A percentile compares a stretch with the other conserved stretches of the same genome.
Conservation (phyloP, 2,329 filamentous ascomycete genomes). For the Lasiodiplodia citricola region DNA sequence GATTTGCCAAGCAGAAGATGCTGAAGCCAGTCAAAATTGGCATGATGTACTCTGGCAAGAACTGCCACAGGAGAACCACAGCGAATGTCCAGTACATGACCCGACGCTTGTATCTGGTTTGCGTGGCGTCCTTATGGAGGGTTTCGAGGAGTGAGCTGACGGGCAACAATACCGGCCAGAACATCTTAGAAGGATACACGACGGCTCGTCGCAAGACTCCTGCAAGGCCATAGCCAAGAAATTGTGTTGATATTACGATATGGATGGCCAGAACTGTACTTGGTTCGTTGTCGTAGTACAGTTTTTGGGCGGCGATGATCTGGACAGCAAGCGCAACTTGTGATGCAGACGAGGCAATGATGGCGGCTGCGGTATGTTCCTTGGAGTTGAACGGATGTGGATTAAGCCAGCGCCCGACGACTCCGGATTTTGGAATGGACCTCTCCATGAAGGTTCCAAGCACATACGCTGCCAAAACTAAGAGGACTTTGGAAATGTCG, state of each 20-base stretch:
- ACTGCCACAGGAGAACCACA: slow-evolving; percentile 25
- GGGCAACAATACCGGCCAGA: slow-evolving; percentile 28
- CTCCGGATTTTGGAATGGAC: slow-evolving; percentile 42
- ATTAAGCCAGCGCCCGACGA: slow-evolving; percentile 44
- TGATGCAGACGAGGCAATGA: slow-evolving; percentile 28
- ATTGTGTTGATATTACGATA: slow-evolving; percentile 28
- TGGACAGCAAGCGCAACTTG: slow-evolving; percentile 26
- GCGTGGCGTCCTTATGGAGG: neutral
- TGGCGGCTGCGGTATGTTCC: slow-evolving; percentile 38
- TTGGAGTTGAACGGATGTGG: slow-evolving; percentile 45
- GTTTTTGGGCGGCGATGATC: slow-evolving; percentile 26
- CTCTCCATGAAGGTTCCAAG: slow-evolving; percentile 47
- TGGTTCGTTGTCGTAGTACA: slow-evolving; percentile 25
- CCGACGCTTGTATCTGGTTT: slow-evolving; percentile 29
- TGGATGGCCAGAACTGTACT: slow-evolving; percentile 16
- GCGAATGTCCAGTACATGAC: slow-evolving; percentile 39
- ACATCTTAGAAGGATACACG: slow-evolving; percentile 29
- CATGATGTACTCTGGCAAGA: slow-evolving; percentile 26
- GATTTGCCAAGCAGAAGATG: slow-evolving; percentile 28
- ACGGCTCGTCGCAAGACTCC: slow-evolving; percentile 27
- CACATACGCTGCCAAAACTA: slow-evolving; percentile 52
- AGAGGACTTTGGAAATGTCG: slow-evolving; percentile 51
- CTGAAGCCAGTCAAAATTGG: slow-evolving; percentile 22
- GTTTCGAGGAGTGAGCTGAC: slow-evolving; percentile 27
- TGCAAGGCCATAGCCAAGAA: slow-evolving; percentile 29